Evolutionary conservation across 495 filamentous ascomycete species (phyloP), one percentile per base, ranked within the genome.

Genomic region (Chaetomium cochliodes): DNA sequence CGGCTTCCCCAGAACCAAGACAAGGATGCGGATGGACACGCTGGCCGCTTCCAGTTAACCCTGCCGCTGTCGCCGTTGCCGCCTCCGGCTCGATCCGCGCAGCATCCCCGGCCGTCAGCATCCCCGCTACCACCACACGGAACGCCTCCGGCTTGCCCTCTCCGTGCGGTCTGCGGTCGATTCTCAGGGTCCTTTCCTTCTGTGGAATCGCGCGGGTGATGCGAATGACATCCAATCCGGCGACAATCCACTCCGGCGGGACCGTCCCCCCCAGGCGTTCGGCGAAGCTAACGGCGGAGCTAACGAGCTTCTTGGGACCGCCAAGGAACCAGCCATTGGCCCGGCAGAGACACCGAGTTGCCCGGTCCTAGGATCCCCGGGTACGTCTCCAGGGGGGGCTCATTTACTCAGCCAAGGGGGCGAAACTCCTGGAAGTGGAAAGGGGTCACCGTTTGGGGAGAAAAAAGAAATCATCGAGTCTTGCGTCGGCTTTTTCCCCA

Each of bases 241-340:
- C 58, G 22, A 25, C 44, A 23, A 22, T 39, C 58, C 58, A 51
- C 18, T 37, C 26, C 30, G 28, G 47, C 58, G 58, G 58, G 58
- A 58, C 18, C 6, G 11, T 16, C 26, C 26, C 26, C 26, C 58
- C 44, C 41, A 30, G 57, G 25, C 5, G 26, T 20, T 54, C 51
- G 51, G 51, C 51, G 49, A 39, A n/a, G 53, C 53, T 56, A 30
- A 33, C 33, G 30, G 25, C 16, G 44, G n/a, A 51, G 46, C 58
- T 60, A 60, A 41, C 30, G 46, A 51, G 15, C 26, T 23, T 26
- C 23, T 51, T 60, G 58, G 58, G 46, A 23, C 58, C 46, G 58
- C 58, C 58, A 60, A 60, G 46, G 16, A 7, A 13, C 30, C 46
- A 2, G 57, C 18, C 58, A 60, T 60, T 60, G 58, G 58, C 2